phyloP scores from a whole-genome alignment of 192 early-diverging fungal species.

The Radiomyces spectabilis region DNA sequence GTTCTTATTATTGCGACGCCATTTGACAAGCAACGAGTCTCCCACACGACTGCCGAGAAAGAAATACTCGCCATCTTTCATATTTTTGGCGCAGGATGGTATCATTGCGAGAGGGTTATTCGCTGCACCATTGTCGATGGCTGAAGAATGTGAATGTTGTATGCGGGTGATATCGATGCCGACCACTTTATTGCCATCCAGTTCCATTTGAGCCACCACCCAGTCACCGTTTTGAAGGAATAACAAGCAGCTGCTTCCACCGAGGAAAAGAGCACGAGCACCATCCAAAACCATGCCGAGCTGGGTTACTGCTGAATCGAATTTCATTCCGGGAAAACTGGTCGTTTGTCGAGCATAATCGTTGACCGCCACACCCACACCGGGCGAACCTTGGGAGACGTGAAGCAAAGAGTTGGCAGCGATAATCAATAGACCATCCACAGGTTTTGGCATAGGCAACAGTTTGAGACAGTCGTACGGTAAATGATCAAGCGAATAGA shows the following conservation, averaged over 20 bases:
- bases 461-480: conserved; percentile 77
- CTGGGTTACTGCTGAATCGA: conserved; percentile 33
- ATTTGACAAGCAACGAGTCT: conserved; percentile 67
- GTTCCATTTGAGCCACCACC: conserved; percentile 62
- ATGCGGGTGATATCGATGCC: conserved; percentile 48
- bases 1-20: conserved; percentile 17
- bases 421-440: conserved; percentile 81
- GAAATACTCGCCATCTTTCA: conserved; percentile 49
- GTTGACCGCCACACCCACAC: conserved; percentile 68
- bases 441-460: conserved; percentile 69
- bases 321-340: conserved; percentile 35
- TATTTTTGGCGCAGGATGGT: conserved; percentile 40
- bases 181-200: conserved; percentile 75
- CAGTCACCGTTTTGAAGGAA: conserved; percentile 67
- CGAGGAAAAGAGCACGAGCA: conserved; percentile 53
- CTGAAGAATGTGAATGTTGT: background rate
- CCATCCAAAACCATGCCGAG: conserved; percentile 72
- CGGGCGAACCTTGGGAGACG: conserved; percentile 77
- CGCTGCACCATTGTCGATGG: background rate
- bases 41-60: conserved; percentile 65
- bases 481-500: conserved; percentile 67
- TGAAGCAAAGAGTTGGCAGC: conserved; percentile 77
- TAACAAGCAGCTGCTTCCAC: conserved; percentile 63
- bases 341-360: conserved; percentile 49
- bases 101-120: conserved; percentile 25